Evolutionary conservation across 2,329 filamentous ascomycete species (phyloP), one percentile per base, ranked within the genome.

Genomic region (Rugonectria rugulosa): DNA sequence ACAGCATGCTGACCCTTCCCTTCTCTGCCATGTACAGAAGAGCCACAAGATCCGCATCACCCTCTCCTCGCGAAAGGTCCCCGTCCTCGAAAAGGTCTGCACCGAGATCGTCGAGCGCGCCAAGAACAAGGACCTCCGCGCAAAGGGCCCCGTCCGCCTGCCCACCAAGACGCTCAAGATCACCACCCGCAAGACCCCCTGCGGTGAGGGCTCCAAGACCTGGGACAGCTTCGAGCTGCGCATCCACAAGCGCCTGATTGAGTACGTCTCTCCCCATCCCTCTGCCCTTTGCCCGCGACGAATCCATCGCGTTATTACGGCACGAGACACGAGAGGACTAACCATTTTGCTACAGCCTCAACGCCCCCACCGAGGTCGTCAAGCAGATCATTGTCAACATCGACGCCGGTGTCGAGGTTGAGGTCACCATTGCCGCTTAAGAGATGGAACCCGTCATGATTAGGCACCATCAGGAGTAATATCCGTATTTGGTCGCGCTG

Each of bases 181-280:
- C 85, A 92, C 91, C 78, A 97, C 95, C 85, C 90, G 95, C 76
- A 99, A 99, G 90, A 98, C 95, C 67, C 95, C 95, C 79, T 95
- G 91, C 83, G 95, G 95, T 90, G 95, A 99, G 88, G 95, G 95
- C 83, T 96, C 90, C 81, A 99, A 99, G 92, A 99, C 95, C 76
- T 99, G 95, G 95, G 95, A 98, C 79, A 88, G 86, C 80, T 99
- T 85, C 81, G 94, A 99, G 89, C 96, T 99, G 92, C 90, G 94
- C 83, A 96, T 97, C 79, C 92, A 97, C 88, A 97, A 97, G 90
- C 90, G 93, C 72, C 86, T 97, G 75, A 97, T 97, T 76, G 93
- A 97, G 87, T 91, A 77, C 72, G 87, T 85, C 40, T 15, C n/a
- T 27, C 27, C 15, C 15, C 9, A 11, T 15, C 3, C 19, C 17